phyloP scores from a whole-genome alignment of 2,329 filamentous ascomycete genomes.

The Cladophialophora bantiana region DNA sequence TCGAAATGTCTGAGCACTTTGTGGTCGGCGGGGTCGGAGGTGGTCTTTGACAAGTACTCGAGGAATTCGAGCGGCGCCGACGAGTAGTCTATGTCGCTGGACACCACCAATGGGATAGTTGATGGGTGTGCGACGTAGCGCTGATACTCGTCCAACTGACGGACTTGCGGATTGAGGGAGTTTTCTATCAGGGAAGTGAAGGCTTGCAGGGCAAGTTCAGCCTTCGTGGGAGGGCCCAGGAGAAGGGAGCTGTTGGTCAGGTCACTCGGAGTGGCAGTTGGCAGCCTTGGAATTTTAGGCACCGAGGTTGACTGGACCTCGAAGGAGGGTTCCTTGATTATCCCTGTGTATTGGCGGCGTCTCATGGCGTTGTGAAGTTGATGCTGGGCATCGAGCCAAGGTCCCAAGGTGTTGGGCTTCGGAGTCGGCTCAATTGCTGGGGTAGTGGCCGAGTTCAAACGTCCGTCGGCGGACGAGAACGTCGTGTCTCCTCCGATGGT shows the following conservation, averaged over 20 bases:
- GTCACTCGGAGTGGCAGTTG: constrained; percentile 39
- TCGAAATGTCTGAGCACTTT: constrained; percentile 58
- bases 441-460: constrained; percentile 43
- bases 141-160: constrained; percentile 81
- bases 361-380: constrained; percentile 42
- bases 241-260: constrained; percentile 55
- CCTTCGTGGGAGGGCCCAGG: constrained; percentile 73
- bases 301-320: constrained; percentile 39
- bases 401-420: constrained; percentile 43
- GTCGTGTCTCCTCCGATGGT: constrained; percentile 38
- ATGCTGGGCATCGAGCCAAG: constrained; percentile 45
- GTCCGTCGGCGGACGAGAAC: constrained; percentile 34
- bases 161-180: constrained; percentile 84
- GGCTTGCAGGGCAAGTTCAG: constrained; percentile 77
- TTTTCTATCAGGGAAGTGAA: constrained; percentile 79
- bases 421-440: constrained; percentile 35
- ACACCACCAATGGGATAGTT: constrained; percentile 74
- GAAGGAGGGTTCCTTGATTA: constrained; percentile 62
- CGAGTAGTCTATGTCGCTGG: constrained; percentile 46
- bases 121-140: constrained; percentile 90
- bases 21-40: constrained; percentile 30
- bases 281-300: constrained; percentile 37
- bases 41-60: constrained; percentile 70
- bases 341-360: constrained; percentile 51
- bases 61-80: constrained; percentile 68